Base-by-base conservation (phyloP, 2,329 filamentous ascomycete genomes). In the Pochonia chlamydosporia region DNA sequence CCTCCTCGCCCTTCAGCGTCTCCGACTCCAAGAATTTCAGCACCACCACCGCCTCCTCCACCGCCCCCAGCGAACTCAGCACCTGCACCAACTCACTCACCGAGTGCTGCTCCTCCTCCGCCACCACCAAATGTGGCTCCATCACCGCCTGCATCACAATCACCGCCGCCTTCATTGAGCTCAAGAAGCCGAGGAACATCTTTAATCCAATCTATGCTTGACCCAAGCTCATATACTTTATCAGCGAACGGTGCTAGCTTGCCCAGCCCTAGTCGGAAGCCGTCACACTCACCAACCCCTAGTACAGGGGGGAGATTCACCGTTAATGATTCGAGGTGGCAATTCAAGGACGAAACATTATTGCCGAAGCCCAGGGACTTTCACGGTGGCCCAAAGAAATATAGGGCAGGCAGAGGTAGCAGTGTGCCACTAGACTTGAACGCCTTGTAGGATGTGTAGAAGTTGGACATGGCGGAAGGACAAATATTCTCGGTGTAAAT, bases 341-440 rank as follows among this genome's bases (percentile, higher is more conserved):
- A 84, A 54, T 99, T 96, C 62, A 86, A 92, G 57, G 80, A 85
- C 40, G 92, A 96, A 58, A 79, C 76, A 30, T 76, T 87, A 56
- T 75, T 97, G 40, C 92, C 93, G 0, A 92, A 90, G 57, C 92
- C 92, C 20, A 78, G 92, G 59, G 82, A 87, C 2, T 96, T 95
- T 61, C 69, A 75, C 2, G 86, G 85, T n/a, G 82, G 80, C 3
- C 70, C 77, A 18, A 90, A 86, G 63, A 82, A 81, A 63, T 99
- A 97, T 67, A 78, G 92, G 52, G 93, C 93, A 30, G 93, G 93
- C 8, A 80, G 92, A 62, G 92, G 90, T 26, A 96, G 90, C 69
- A 96, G 88, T 72, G 91, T 97, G 56, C 93, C 93, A 25, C 72
- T 97, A 57, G 89, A 97, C 71, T 67, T 99, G 61, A 81, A 74